phyloP scores from a whole-genome alignment of 805 yeast species.

The Pichia occidentalis region DNA sequence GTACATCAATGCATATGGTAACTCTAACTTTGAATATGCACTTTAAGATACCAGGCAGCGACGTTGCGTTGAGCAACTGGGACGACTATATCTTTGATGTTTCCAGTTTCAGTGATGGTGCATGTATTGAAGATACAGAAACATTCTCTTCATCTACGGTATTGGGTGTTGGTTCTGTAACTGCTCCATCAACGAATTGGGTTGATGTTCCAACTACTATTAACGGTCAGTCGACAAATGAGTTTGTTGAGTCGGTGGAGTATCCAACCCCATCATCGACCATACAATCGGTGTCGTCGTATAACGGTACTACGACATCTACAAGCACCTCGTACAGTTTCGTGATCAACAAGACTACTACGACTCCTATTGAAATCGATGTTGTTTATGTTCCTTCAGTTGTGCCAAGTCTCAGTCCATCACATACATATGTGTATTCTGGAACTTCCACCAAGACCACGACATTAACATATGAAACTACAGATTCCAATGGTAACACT shows the following conservation, averaged over 20 bases:
- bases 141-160: neutral
- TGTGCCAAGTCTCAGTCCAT: neutral
- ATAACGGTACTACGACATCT: neutral
- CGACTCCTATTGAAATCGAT: constrained; percentile 1
- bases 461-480: neutral
- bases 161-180: neutral
- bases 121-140: neutral
- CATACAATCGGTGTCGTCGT: too few species aligned
- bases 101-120: neutral
- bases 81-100: neutral
- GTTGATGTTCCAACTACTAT: neutral
- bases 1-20: constrained; percentile 1
- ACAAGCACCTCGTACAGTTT: neutral
- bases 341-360: neutral
- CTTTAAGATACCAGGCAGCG: neutral
- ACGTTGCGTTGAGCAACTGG: neutral
- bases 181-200: neutral
- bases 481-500: neutral
- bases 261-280: neutral
- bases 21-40: neutral
- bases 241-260: neutral
- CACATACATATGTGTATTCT: neutral
- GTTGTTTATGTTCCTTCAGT: too few species aligned
- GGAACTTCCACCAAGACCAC: neutral
- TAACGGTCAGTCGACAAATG: neutral